A percentile compares a stretch with the other conserved stretches of the same genome.
Conservation (phyloP, 352 stramenopile species). For the Blastocystis hominis region DNA sequence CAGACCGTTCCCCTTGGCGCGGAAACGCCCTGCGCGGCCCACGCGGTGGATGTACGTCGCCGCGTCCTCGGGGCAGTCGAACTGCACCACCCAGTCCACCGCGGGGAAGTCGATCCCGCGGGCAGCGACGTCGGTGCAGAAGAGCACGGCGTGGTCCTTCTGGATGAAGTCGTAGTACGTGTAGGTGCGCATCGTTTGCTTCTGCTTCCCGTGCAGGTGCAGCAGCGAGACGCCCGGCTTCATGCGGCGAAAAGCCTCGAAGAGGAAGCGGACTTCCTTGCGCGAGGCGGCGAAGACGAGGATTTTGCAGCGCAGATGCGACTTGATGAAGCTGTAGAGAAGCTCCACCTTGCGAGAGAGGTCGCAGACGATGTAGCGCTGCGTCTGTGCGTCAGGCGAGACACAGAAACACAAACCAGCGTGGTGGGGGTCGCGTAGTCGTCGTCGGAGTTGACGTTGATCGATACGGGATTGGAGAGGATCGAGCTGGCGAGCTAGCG, state of each 20-base stretch:
- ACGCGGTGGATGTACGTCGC: constrained; percentile 96
- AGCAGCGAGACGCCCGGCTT: constrained; percentile 88
- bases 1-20: constrained; percentile 76
- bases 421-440: constrained; percentile 75
- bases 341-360: constrained; percentile 91
- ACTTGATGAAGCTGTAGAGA: constrained; percentile 94
- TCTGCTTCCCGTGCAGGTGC: constrained; percentile 94
- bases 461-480: constrained; percentile 86
- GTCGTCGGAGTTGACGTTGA: constrained; percentile 84
- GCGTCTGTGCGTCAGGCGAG: constrained; percentile 59
- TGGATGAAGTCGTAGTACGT: constrained; percentile 95
- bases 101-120: constrained; percentile 92
- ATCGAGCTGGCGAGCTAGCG: constrained; percentile 82
- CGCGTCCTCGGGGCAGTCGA: constrained; percentile 90
- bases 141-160: constrained; percentile 73
- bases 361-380: constrained; percentile 86
- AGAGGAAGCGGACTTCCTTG: constrained; percentile 84
- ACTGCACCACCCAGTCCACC: constrained; percentile 93
- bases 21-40: constrained; percentile 81
- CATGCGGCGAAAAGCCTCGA: constrained; percentile 86
- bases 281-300: constrained; percentile 96
- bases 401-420: not conserved
- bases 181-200: constrained; percentile 89
- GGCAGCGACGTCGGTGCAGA: constrained; percentile 93
- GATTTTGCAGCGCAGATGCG: constrained; percentile 90